Evolutionary conservation across 208 protist genomes (phyloP), one percentile per base, ranked within the genome.

Genomic region (Blechomonas ayalai): DNA sequence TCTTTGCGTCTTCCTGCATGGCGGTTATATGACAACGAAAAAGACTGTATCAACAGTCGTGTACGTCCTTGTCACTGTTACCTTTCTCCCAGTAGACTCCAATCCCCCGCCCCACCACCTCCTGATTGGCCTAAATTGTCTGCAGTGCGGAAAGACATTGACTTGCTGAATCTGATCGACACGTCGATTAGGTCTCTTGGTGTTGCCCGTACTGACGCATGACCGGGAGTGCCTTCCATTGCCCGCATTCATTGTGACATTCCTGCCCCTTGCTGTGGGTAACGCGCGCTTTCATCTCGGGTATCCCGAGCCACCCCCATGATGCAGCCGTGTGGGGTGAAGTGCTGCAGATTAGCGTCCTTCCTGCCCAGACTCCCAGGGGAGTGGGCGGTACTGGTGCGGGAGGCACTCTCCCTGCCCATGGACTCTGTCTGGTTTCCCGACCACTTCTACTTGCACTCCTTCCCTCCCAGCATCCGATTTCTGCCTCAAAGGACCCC

Each of bases 391-490:
- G 22, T 36, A 27, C 48, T 89, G 16, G 15, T 93, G 34, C 40
- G 32, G 4, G 35, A 26, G 2, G 72, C 81, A 4, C 56, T 93
- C 12, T 33, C 37, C 8, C 35, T 74, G 6, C 67, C 70, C 0
- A 42, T 68, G 9, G 58, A 67, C 24, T 36, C 62, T 12, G 52
- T 90, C 18, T 38, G 41, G 26, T 60, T 73, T 22, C 85, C 85
- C 2, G 34, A 66, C 8, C 85, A 93, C 62, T 89, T 90, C 32
- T 73, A 65, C 38, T 46, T 89, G 2, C 62, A 67, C 39, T 49
- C 51, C 8, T 10, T 62, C 28, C 23, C 28, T 0, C 62, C 43
- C 0, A 35, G 35, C 18, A 25, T 39, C 27, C 36, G 66, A 5
- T 74, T 59, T 37, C 72, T 58, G 28, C 77, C 62, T 18, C 57